Percentiles rank a stretch among this genome's conserved stretches.
phyloP scores from a whole-genome alignment of 768 basidiomycete species.

The Suillus plorans region DNA sequence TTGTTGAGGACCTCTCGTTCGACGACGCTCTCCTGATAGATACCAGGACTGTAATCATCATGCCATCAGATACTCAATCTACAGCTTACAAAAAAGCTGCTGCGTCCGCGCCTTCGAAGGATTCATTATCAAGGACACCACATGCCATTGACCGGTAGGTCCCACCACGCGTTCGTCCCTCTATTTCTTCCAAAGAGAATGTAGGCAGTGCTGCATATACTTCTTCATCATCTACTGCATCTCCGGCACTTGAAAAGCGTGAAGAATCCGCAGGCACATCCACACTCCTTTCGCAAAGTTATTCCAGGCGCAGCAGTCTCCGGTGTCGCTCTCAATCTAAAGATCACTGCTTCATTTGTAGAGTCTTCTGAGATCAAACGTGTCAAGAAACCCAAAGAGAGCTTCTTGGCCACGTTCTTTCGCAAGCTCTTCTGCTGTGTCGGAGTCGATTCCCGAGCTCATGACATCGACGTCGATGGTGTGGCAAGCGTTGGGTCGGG shows the following conservation, averaged over 20 bases:
- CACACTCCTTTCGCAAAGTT: background rate
- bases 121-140: constrained; percentile 1
- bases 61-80: constrained; percentile 1
- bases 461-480: constrained; percentile 37
- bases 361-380: background rate
- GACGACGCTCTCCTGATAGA: background rate
- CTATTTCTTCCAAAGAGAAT: constrained; percentile 2
- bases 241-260: background rate
- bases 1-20: background rate
- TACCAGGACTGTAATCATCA: background rate
- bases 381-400: constrained; percentile 31
- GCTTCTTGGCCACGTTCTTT: constrained; percentile 52
- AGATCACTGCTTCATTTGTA: background rate
- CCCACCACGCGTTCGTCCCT: background rate
- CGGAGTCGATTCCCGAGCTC: constrained; percentile 40
- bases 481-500: constrained; percentile 2
- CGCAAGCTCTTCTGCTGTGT: constrained; percentile 58
- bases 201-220: background rate
- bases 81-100: background rate
- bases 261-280: constrained; percentile 1
- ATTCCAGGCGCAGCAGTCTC: background rate
- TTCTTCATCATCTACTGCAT: constrained; percentile 1
- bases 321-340: background rate
- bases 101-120: background rate
- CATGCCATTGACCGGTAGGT: constrained; percentile 6